Evolutionary conservation across 2,329 filamentous ascomycete genomes (phyloP).

Genomic region (Xylaria sp.): DNA sequence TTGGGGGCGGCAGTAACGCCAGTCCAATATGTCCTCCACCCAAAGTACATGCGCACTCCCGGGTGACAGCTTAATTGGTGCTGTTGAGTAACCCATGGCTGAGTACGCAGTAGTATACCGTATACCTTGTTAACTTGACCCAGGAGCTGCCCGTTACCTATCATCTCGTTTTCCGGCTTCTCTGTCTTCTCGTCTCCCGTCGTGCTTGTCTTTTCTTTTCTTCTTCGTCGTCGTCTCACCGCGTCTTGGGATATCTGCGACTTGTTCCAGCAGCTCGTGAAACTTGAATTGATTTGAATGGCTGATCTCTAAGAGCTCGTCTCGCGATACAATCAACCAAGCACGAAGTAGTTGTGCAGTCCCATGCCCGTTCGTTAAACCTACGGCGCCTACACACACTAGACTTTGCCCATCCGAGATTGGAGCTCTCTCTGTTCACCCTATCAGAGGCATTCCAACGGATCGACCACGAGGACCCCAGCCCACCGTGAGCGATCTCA

Average conservation of each 20-base stretch:
- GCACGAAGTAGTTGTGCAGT: slow-evolving; percentile 45
- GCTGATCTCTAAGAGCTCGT: slow-evolving; percentile 42
- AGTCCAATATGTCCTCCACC: slow-evolving; percentile 8
- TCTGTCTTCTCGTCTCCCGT: slow-evolving; percentile 12
- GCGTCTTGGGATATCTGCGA: slow-evolving; percentile 37
- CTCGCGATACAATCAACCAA: slow-evolving; percentile 45
- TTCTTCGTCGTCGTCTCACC: background rate
- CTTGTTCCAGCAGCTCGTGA: slow-evolving; percentile 39
- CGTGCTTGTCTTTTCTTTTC: slow-evolving; percentile 8
- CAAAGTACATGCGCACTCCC: slow-evolving; percentile 34
- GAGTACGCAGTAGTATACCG: too few species aligned
- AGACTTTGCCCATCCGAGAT: slow-evolving; percentile 56
- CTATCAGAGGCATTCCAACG: slow-evolving; percentile 57
- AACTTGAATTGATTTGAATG: slow-evolving; percentile 37
- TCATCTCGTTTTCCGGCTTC: slow-evolving; percentile 1
- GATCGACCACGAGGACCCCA: slow-evolving; percentile 53
- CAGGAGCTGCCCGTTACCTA: slow-evolving; percentile 1
- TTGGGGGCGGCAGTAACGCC: slow-evolving; percentile 35
- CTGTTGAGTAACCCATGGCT: slow-evolving; percentile 11
- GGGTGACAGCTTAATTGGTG: slow-evolving; percentile 32
- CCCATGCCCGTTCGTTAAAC: slow-evolving; percentile 54
- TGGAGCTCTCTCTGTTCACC: slow-evolving; percentile 52
- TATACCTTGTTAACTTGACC: background rate
- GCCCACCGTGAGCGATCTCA: slow-evolving; percentile 55
- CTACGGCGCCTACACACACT: slow-evolving; percentile 60